Conservation (phyloP, 73 alveolate genomes). For the Uronychia setigera region DNA sequence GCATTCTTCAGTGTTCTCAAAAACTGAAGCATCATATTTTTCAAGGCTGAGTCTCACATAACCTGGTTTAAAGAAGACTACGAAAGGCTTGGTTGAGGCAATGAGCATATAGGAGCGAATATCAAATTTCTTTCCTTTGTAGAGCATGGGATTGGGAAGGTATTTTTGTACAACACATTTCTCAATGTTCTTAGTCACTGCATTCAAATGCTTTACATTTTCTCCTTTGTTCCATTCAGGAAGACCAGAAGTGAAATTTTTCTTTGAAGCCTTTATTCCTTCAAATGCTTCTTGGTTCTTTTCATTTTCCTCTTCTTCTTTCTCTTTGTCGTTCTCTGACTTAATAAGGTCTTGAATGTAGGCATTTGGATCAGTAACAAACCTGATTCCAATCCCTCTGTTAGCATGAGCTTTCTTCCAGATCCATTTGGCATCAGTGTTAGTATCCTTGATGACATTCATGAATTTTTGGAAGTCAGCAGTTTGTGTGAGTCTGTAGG, state of each 20-base stretch:
- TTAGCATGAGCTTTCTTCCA: constrained; percentile 69
- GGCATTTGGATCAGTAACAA: constrained; percentile 52
- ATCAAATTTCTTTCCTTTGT: constrained; percentile 90
- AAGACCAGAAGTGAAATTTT: background rate
- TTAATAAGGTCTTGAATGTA: constrained; percentile 63
- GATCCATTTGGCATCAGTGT: constrained; percentile 70
- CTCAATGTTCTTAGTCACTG: constrained; percentile 39
- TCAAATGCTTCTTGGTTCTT: background rate
- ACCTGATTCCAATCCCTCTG: constrained; percentile 76
- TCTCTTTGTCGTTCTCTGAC: constrained; percentile 2
- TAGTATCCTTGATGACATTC: constrained; percentile 9
- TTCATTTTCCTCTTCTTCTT: background rate
- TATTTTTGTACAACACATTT: constrained; percentile 80
- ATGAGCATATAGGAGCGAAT: constrained; percentile 85
- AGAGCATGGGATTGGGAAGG: constrained; percentile 81
- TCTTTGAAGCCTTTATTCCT: background rate
- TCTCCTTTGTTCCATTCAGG: background rate
- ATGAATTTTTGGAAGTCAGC: constrained; percentile 73
- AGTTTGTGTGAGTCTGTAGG: constrained; percentile 64
- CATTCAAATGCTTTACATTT: constrained; percentile 57
- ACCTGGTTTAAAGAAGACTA: constrained; percentile 69
- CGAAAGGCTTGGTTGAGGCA: constrained; percentile 75
- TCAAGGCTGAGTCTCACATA: constrained; percentile 71
- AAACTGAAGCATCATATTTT: constrained; percentile 49
- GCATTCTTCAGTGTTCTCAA: constrained; percentile 46